Conservation (phyloP, 2,329 filamentous ascomycete genomes). For the Coniella vitis region DNA sequence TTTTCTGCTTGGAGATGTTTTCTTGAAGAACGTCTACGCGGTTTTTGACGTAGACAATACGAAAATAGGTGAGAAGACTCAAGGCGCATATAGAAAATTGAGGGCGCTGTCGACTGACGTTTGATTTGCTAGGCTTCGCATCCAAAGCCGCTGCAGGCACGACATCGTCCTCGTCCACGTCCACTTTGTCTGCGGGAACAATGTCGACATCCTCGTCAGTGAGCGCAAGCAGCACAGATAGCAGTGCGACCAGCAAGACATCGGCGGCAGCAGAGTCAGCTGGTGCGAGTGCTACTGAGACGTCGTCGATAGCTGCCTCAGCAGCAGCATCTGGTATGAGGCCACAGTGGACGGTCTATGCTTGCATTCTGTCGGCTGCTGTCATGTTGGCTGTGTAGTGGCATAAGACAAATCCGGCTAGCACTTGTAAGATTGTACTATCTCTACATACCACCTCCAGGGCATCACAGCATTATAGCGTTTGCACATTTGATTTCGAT, state of each 20-base stretch:
- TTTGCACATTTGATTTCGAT: constrained; percentile 1
- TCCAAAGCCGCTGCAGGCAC: constrained; percentile 21
- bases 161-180: constrained; percentile 18
- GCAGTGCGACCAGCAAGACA: constrained; percentile 6
- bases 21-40: constrained; percentile 83
- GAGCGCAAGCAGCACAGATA: constrained; percentile 5
- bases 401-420: constrained; percentile 10
- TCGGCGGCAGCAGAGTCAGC: constrained; percentile 20
- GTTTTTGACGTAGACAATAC: constrained; percentile 71
- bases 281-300: constrained; percentile 16
- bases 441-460: too few species aligned
- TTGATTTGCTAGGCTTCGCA: constrained; percentile 28
- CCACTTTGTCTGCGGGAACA: constrained; percentile 9
- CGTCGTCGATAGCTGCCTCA: constrained; percentile 23
- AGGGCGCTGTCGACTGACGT: constrained; percentile 1
- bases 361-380: constrained; percentile 20
- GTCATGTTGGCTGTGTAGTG: constrained; percentile 20
- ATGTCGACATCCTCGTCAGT: constrained; percentile 1
- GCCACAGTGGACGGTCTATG: constrained; percentile 5
- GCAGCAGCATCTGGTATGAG: constrained; percentile 19
- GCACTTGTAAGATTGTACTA: too few species aligned
- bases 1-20: constrained; percentile 81
- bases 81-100: not conserved
- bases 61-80: constrained; percentile 48
- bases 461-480: constrained; percentile 4